A percentile compares a stretch with the other conserved stretches of the same genome.
These are phyloP conservation scores for Talaromyces rugulosus DNA, from an alignment of 2,329 filamentous ascomycete species.

Conservation along the genomic window DNA sequence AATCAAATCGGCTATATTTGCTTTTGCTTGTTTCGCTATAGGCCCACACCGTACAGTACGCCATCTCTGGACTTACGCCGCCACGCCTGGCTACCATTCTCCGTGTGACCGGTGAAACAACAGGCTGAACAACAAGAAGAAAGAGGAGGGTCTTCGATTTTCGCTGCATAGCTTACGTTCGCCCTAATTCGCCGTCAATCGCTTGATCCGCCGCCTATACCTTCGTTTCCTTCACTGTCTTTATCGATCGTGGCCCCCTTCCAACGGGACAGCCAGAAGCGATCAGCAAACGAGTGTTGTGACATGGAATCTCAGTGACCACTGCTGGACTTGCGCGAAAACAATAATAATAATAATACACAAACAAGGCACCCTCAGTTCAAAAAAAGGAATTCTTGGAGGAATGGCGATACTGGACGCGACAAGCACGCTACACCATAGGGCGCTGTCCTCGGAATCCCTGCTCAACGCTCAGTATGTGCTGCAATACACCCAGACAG, in stretches of 20 bases:
- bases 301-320: slow-evolving; percentile 14
- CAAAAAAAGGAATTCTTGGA: slow-evolving; percentile 8
- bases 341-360: background rate
- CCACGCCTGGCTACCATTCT: background rate
- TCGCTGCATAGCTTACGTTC: slow-evolving; percentile 1
- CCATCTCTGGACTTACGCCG: slow-evolving; percentile 7
- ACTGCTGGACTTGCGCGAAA: slow-evolving; percentile 2
- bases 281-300: slow-evolving; percentile 4
- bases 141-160: background rate
- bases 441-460: slow-evolving; percentile 33
- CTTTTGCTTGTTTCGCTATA: slow-evolving; percentile 9
- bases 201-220: background rate
- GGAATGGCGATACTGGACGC: slow-evolving; percentile 8
- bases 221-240: slow-evolving; percentile 8
- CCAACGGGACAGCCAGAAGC: background rate
- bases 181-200: background rate
- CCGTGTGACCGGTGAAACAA: background rate
- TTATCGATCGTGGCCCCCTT: slow-evolving; percentile 9
- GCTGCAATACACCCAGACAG: slow-evolving; percentile 49
- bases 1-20: slow-evolving; percentile 9
- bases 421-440: slow-evolving; percentile 16
- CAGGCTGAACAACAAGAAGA: background rate
- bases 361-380: background rate
- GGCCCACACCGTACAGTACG: slow-evolving; percentile 18
- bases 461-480: slow-evolving; percentile 48